Base-by-base conservation (phyloP, 2,329 filamentous ascomycete species). In the Endocalyx cinctus region DNA sequence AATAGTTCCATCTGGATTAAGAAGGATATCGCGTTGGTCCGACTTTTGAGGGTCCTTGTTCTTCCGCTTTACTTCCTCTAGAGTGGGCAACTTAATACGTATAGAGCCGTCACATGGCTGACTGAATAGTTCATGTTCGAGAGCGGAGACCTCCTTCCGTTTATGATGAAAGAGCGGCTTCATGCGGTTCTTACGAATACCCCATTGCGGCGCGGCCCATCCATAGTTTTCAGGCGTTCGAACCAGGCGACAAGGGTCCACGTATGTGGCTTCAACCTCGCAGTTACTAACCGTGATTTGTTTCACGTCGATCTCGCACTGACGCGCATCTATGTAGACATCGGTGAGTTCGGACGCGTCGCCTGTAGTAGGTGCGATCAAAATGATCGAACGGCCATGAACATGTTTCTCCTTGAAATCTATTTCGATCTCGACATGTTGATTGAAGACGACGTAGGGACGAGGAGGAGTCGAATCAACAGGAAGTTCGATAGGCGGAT, bases 401-500 rank as follows among this genome's bases (percentile, higher is more conserved):
- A 97, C 66, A 52, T 72, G 75, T 60, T 81, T 82, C 34, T 76
- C 77, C 44, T 76, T 72, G 57, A 98, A 94, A 63, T 94, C 85
- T 55, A 98, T 71, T 51, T 97, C 89, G 39, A 98, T 70, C 50
- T 88, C 82, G 31, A 98, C 82, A 57, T 86, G 85, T 63, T 97
- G 90, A 62, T 88, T 83, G 34, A 87, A 72, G 37, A 97, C 66
- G 25, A 72, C 54, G 41, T 67, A 72, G 27, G 55, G 54, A 25
- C 61, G 60, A 23, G 51, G 49, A 17, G 54, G 52, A 11, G 57
- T 52, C 28, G 54, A 43, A 35, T 58, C 50, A 43, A 52, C 20
- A 31, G 59, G 54, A 38, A 48, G 51, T 32, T 60, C 54, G 25
- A 48, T 31, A 5, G 50, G 37, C 37, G 47, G 43, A 39, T 46